Conservation (phyloP, 768 basidiomycete genomes). For the Flagelloscypha sp. region DNA sequence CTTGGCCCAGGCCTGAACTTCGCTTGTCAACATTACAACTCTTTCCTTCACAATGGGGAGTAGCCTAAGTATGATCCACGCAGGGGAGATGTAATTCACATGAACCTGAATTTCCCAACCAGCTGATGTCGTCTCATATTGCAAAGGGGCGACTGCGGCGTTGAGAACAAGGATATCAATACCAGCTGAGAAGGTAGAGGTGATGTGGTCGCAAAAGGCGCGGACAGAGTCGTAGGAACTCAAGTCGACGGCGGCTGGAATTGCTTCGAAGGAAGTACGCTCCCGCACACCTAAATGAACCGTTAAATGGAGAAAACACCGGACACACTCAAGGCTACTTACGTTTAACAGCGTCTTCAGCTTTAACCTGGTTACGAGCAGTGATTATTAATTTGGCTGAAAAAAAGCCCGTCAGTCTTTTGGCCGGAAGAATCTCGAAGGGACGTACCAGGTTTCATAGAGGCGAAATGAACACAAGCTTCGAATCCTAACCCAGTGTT, state of each 20-base stretch:
- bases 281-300: no score
- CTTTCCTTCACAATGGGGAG: slow-evolving; percentile 34
- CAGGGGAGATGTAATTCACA: slow-evolving; percentile 35
- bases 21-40: slow-evolving; percentile 36
- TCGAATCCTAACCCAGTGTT: slow-evolving; percentile 46
- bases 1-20: slow-evolving; percentile 25
- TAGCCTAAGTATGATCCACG: slow-evolving; percentile 31
- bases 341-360: slow-evolving; percentile 27
- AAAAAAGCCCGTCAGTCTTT: no score
- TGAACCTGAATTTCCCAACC: no score
- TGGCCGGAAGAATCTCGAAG: no score
- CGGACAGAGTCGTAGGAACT: no score
- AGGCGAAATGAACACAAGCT: slow-evolving; percentile 35
- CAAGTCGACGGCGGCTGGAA: no score
- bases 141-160: no score
- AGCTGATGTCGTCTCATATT: no score
- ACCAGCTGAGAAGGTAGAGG: not conserved
- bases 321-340: slow-evolving; percentile 8
- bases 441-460: slow-evolving; percentile 39
- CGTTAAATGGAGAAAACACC: not conserved
- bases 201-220: no score
- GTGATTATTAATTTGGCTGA: slow-evolving; percentile 29
- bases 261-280: no score
- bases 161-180: slow-evolving; percentile 16
- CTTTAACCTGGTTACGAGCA: slow-evolving; percentile 28